Base-by-base conservation (phyloP, 23 red algal genomes). In the Gracilaria gracilis region DNA sequence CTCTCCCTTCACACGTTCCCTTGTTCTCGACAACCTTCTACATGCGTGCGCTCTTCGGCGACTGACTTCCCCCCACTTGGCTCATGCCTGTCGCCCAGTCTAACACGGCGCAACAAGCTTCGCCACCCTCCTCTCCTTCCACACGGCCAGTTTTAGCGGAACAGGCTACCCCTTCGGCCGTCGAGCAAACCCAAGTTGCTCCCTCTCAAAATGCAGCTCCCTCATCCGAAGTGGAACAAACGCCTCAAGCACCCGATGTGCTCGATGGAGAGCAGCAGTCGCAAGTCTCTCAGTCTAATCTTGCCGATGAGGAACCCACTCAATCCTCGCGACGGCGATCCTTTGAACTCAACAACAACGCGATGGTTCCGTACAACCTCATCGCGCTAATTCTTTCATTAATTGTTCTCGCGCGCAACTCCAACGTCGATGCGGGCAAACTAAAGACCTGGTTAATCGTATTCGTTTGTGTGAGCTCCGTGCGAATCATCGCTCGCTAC, bases 401-500 rank as follows among this genome's bases (percentile, higher is more conserved):
- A 27, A 64, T 85, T 31, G 23, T 85, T 58, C 33, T 85, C 36
- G 14, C 23, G 16, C 58, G 40, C 23, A 35, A 48, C 61, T 23
- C 57, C 57, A 44, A 66, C 15, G 29, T n/a, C 20, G 28, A 66
- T n/a, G 20, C 81, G 20, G 27, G 14, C 31, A 39, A 35, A 13
- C 84, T 88, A 9, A 50, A 48, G 14, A 64, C 72, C 0, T 88
- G 84, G 84, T 49, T 88, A 21, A 88, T 88, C 69, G 65, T 88
- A 34, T 72, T 72, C 34, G 55, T 67, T 16, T 37, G 44, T 49
- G 39, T 88, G 19, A 77, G 33, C 25, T 50, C 67, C 72, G 67
- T 79, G 27, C 84, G 84, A 20, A 32, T 33, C 24, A 57, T 61
- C 16, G 38, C 28, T 77, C 44, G 72, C 12, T 36, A 29, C 25